Evolutionary conservation across 192 early-diverging fungal genomes (phyloP).

Genomic region (Spizellomyces sp.): DNA sequence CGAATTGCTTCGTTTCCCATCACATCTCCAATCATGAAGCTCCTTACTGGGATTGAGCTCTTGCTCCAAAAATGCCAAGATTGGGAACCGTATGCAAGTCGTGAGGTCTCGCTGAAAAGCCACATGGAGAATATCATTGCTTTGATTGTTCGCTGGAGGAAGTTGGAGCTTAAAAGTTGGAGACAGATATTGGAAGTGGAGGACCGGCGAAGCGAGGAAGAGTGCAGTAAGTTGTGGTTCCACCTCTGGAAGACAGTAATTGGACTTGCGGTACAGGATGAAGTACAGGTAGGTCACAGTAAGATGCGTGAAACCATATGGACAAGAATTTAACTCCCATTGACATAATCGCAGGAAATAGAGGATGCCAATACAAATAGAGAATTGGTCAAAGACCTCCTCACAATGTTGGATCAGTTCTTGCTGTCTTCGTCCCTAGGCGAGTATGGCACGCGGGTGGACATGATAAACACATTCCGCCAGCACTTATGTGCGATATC

Average conservation of each 20-base stretch:
- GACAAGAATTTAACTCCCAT: too few species aligned
- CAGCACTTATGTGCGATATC: slow-evolving; percentile 47
- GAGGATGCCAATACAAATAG: slow-evolving; percentile 10
- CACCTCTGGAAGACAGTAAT: slow-evolving; percentile 63
- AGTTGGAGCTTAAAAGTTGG: slow-evolving; percentile 90
- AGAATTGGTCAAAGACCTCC: slow-evolving; percentile 15
- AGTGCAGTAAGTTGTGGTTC: slow-evolving; percentile 88
- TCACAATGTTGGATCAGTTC: slow-evolving; percentile 81
- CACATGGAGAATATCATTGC: slow-evolving; percentile 68
- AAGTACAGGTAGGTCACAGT: slow-evolving; percentile 11
- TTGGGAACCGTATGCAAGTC: slow-evolving; percentile 89
- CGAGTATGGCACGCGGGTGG: slow-evolving; percentile 77
- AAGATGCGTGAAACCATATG: too few species aligned
- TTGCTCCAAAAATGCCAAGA: slow-evolving; percentile 88
- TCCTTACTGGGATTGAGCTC: slow-evolving; percentile 86
- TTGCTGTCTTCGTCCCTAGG: slow-evolving; percentile 74
- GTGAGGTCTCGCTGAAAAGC: slow-evolving; percentile 73
- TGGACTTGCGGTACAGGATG: slow-evolving; percentile 31
- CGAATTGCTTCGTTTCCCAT: slow-evolving; percentile 68
- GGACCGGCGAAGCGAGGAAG: slow-evolving; percentile 66
- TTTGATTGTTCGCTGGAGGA: slow-evolving; percentile 88
- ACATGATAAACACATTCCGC: slow-evolving; percentile 67
- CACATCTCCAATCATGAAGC: slow-evolving; percentile 83
- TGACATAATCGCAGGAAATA: too few species aligned
- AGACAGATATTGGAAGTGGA: slow-evolving; percentile 81